phyloP scores from a whole-genome alignment of 345 rosid species.

The Hibiscus syriacus region DNA sequence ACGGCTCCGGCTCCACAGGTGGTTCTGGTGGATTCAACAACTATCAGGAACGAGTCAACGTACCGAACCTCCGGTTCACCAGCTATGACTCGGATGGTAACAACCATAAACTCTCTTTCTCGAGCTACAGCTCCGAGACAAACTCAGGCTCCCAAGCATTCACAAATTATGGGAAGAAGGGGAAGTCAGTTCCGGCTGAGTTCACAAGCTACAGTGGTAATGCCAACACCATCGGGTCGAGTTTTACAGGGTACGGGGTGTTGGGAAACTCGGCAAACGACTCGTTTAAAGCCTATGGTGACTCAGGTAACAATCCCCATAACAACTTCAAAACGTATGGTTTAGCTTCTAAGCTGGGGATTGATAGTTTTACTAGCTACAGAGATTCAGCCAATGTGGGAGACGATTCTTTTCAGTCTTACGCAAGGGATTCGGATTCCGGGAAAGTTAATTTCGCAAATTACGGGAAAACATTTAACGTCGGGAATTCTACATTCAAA shows the following conservation, averaged over 20 bases:
- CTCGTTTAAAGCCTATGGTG: constrained; percentile 48
- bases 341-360: constrained; percentile 22
- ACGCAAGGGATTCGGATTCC: constrained; percentile 34
- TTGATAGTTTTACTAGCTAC: constrained; percentile 32
- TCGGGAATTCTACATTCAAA: constrained; percentile 43
- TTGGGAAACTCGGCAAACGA: constrained; percentile 39
- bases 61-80: constrained; percentile 47
- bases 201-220: constrained; percentile 38
- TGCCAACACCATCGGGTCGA: constrained; percentile 46
- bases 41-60: constrained; percentile 41
- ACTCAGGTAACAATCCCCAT: constrained; percentile 46
- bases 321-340: constrained; percentile 41
- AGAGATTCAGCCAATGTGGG: constrained; percentile 39
- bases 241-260: constrained; percentile 46
- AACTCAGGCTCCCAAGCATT: constrained; percentile 49
- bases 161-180: constrained; percentile 52
- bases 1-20: constrained; percentile 41
- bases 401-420: constrained; percentile 42
- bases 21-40: constrained; percentile 47
- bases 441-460: constrained; percentile 31
- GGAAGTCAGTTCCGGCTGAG: constrained; percentile 32
- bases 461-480: constrained; percentile 47
- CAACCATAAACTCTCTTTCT: constrained; percentile 35
- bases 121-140: constrained; percentile 29
- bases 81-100: constrained; percentile 32